Evolutionary conservation across 495 filamentous ascomycete species (phyloP), one percentile per base, ranked within the genome.

Genomic region (Tuber melanosporum): DNA sequence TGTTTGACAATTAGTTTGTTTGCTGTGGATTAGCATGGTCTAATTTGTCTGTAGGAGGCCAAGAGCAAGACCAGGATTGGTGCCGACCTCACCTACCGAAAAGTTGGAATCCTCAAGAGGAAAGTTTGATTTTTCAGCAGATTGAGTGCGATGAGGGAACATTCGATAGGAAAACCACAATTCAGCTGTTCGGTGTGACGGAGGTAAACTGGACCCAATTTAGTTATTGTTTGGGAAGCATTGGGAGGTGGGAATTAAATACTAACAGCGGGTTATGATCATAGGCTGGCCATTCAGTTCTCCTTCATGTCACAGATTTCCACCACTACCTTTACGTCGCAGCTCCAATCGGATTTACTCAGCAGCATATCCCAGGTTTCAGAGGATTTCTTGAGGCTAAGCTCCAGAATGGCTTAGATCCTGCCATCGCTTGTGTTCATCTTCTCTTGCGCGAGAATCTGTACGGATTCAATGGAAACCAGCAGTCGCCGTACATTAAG

Each of bases 131-230:
- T 82, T 98, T 98, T 84, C 95, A 98, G 85, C 92, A 96, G 83
- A 98, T 99, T 83, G 95, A 99, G 79, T 91, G 90, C 7, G 95
- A 98, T 80, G 95, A 98, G 84, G 94, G 95, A 32, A 90, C 88
- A 4, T 79, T 97, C 9, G 90, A 91, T 76, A 92, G 92, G 26
- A 90, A 88, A 81, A 86, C 92, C 2, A 89, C 92, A 0, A 88
- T 98, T 76, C 93, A 93, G 85, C 88, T 99, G 20, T 99, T 98
- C 84, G 95, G 95, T 80, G 93, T 98, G n/a, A 98, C 95, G n/a
- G 93, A 95, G 88, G 91, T 91, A 86, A 72, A 82, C 75, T 73
- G 10, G 26, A 43, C 62, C 20, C 41, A 47, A 52, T 72, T 72
- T 1, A 17, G n/a, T 36, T 66, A 66, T 66, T 66, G 26, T 17